phyloP scores from a whole-genome alignment of 2,329 filamentous ascomycete species.

The Stachybotrys echinatus region DNA sequence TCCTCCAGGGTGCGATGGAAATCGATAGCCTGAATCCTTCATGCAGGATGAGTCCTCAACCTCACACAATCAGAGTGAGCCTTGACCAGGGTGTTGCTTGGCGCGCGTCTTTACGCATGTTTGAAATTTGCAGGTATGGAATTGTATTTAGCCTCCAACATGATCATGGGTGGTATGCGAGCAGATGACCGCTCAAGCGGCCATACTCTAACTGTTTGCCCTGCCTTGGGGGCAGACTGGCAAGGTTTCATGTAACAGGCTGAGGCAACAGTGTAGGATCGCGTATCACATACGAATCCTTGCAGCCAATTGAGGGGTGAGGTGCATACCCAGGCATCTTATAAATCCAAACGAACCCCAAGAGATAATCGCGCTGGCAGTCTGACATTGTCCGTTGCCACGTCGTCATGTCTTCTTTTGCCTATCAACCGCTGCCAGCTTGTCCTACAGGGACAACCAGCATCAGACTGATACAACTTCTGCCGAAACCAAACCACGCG shows the following conservation, averaged over 20 bases:
- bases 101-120: background rate
- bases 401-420: background rate
- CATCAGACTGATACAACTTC: background rate
- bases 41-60: background rate
- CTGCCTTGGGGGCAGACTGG: background rate
- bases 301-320: background rate
- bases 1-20: background rate
- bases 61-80: background rate
- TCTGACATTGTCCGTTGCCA: background rate
- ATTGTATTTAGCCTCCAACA: background rate
- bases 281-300: background rate
- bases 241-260: background rate
- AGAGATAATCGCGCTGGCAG: no score
- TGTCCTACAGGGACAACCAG: background rate
- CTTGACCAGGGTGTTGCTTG: background rate
- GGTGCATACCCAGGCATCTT: background rate
- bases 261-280: background rate
- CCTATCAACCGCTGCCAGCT: background rate
- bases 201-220: background rate
- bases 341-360: background rate
- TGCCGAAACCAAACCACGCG: background rate
- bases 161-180: no score
- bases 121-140: background rate
- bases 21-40: background rate
- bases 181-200: background rate